Percentiles rank a stretch among this genome's conserved stretches.
These are phyloP conservation scores for Kazachstania bromeliacearum DNA, from an alignment of 805 yeast genomes.

Conservation along the genomic window DNA sequence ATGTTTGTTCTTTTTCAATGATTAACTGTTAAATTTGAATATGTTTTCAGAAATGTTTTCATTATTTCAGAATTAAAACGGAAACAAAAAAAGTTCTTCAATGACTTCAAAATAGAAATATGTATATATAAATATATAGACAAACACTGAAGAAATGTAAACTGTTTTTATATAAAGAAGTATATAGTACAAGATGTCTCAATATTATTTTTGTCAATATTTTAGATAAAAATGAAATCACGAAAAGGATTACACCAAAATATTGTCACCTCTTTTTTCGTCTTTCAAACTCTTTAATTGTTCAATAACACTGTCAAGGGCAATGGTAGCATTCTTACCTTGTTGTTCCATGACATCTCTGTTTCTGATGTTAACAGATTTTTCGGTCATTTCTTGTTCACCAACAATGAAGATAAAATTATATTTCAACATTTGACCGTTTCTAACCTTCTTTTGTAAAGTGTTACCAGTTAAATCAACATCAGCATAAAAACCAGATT, in stretches of 20 bases:
- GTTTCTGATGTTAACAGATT: constrained; percentile 89
- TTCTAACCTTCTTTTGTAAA: constrained; percentile 94
- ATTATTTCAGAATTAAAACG: too few species aligned
- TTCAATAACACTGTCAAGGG: constrained; percentile 59
- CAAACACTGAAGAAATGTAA: too few species aligned
- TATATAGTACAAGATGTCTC: too few species aligned
- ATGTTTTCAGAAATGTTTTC: too few species aligned
- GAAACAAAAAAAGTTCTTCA: too few species aligned
- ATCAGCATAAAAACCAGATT: constrained; percentile 80
- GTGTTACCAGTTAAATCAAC: constrained; percentile 93
- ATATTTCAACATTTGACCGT: constrained; percentile 88
- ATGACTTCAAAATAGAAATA: too few species aligned
- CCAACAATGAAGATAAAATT: constrained; percentile 97
- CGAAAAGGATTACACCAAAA: constrained; percentile 25
- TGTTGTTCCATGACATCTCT: constrained; percentile 91
- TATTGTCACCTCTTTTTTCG: constrained; percentile 67
- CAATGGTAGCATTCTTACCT: constrained; percentile 79
- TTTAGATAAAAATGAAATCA: too few species aligned
- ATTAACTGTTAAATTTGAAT: too few species aligned
- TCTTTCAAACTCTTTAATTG: constrained; percentile 62
- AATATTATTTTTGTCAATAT: too few species aligned
- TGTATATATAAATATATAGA: too few species aligned
- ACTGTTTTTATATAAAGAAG: too few species aligned
- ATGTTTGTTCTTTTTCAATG: background rate
- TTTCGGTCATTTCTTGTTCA: constrained; percentile 74